A percentile compares a stretch with the other conserved stretches of the same genome.
These are phyloP conservation scores for Ophiostoma ulmi DNA, from an alignment of 2,329 filamentous ascomycete species.

Conservation along the genomic window DNA sequence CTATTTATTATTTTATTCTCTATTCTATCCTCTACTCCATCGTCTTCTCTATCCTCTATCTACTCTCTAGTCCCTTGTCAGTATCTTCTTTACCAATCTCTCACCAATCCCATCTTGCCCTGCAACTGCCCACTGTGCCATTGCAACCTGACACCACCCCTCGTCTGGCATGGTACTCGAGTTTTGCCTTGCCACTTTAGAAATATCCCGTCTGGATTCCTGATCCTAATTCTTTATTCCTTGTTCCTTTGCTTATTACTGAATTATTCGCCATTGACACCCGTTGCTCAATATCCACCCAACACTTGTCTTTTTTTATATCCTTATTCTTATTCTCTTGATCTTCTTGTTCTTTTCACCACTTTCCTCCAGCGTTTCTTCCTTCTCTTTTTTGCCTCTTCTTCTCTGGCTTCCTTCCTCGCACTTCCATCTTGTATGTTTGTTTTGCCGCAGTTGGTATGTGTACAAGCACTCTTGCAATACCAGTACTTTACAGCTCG, in stretches of 20 bases:
- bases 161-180: background rate
- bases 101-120: background rate
- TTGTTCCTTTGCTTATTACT: background rate
- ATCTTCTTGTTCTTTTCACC: background rate
- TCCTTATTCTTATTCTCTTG: background rate
- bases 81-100: background rate
- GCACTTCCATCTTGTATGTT: too few relatives aligned
- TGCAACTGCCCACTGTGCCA: background rate
- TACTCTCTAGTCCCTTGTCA: too few relatives aligned
- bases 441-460: too few relatives aligned
- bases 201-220: too few relatives aligned
- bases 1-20: background rate
- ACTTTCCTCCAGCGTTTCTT: background rate
- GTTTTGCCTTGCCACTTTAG: background rate
- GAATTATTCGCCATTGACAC: background rate
- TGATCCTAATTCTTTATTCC: background rate
- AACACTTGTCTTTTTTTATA: background rate
- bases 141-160: conserved; percentile 1
- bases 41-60: too few relatives aligned
- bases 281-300: background rate
- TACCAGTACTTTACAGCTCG: too few relatives aligned
- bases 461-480: too few relatives aligned
- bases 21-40: too few relatives aligned
- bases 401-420: background rate
- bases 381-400: background rate